Base-by-base conservation (phyloP, 1,284 basidiomycete genomes). In the Tilletiaria anomala region DNA sequence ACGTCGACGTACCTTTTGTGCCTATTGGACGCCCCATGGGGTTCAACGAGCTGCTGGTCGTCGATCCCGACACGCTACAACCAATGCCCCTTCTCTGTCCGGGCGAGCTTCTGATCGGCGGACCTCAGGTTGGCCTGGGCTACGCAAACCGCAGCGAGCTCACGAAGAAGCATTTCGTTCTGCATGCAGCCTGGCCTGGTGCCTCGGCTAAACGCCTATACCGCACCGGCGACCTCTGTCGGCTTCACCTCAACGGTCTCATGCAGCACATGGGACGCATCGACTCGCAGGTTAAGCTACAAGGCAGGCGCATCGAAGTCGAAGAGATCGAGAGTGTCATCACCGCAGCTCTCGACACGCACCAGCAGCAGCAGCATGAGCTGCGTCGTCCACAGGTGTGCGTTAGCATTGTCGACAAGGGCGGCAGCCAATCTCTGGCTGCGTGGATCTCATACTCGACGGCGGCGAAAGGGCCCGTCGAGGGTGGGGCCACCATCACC, bases 261-360 rank as follows among this genome's bases (percentile, higher is more conserved):
- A 32, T 45, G 17, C 52, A 61, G 37, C 61, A 61, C 37, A 46
- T 63, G 12, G 60, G 58, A 12, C 54, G 60, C 21, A 44, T 55
- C 41, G 56, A 53, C 21, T 45, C 45, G 33, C 60, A 63, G 40
- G 58, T 63, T 47, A 63, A 63, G 40, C 47, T 63, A 3, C 51
- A 58, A 31, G 60, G 60, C 2, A 56, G 53, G 6, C 52, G 60
- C 33, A 51, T 63, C n/a, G 61, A 63, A 41, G 49, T 61, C n/a
- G 51, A 49, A 26, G 61, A 63, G 46, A 50, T 63, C 3, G 59
- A 58, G 16, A 17, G n/a, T 34, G 16, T n/a, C n/a, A n/a, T n/a
- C n/a, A n/a, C n/a, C n/a, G n/a, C n/a, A n/a, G n/a, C n/a, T n/a
- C n/a, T n/a, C n/a, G n/a, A n/a, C n/a, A n/a, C n/a, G n/a, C n/a